Base-by-base conservation (phyloP, 75 land plant genomes). In the Isoetes taiwanensis region DNA sequence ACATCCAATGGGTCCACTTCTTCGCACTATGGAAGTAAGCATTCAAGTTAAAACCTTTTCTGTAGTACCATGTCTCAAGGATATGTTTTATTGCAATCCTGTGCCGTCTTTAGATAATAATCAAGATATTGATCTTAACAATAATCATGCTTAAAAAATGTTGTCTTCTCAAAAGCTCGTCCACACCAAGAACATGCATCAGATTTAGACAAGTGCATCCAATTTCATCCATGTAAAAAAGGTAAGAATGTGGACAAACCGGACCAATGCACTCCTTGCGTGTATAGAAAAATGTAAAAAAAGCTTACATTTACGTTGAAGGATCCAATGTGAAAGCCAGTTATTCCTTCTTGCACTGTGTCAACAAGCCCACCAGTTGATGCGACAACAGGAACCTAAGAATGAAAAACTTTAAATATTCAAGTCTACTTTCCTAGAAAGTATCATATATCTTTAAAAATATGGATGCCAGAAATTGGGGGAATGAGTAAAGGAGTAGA, bases 361-460 rank as follows among this genome's bases (percentile, higher is more conserved):
- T 90, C 93, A 14, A 80, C 82, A 5, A 90, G 76, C 54, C 97
- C 97, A 52, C 97, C 97, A 34, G 88, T 83, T 40, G 83, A 71
- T 21, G 82, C 61, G 41, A 66, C 78, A n/a, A 78, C 60, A 0
- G 88, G 79, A 14, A 73, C 57, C 96, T 90, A n/a, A n/a, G 79
- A 6, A 37, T 11, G 30, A 8, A 62, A 23, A 8, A 57, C 57
- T 12, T 4, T 16, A 9, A 55, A 4, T 16, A 25, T 28, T 25
- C 23, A 23, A 20, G 23, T 8, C 32, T 3, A 20, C 4, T 27
- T 5, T 25, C 57, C 32, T 20, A n/a, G 5, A 4, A 25, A 55
- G 23, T 16, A 33, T 34, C 20, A 41, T 30, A 28, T 14, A 24
- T 35, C 39, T 1, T 30, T 30, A 17, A 40, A 0, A 3, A 23